phyloP scores from a whole-genome alignment of 192 early-diverging fungal genomes.

The Spinellus fusiger region DNA sequence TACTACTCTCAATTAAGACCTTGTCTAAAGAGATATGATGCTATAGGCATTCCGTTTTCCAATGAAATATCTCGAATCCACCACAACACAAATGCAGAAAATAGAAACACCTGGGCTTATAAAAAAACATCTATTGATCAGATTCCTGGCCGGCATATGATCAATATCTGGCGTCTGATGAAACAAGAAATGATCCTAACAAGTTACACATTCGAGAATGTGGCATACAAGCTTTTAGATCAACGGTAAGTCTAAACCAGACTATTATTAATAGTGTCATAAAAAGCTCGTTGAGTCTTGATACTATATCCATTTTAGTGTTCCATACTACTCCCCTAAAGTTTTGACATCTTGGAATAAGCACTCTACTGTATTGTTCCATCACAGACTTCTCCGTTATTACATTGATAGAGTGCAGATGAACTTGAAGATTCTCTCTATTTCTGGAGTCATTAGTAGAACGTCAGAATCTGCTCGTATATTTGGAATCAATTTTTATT shows the following conservation, averaged over 20 bases:
- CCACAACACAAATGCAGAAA: background rate
- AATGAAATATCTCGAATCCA: constrained; percentile 21
- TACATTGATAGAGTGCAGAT: constrained; percentile 63
- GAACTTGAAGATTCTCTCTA: constrained; percentile 65
- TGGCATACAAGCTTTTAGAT: constrained; percentile 65
- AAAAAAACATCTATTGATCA: constrained; percentile 59
- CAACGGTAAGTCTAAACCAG: constrained; percentile 46
- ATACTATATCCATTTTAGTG: constrained; percentile 38
- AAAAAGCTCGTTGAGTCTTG: background rate
- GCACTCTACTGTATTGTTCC: constrained; percentile 35
- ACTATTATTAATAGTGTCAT: background rate
- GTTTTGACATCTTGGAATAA: constrained; percentile 67
- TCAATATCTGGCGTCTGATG: constrained; percentile 89
- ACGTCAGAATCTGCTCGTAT: constrained; percentile 82
- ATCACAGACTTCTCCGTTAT: constrained; percentile 59
- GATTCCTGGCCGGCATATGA: constrained; percentile 68
- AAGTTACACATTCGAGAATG: constrained; percentile 75
- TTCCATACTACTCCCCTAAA: constrained; percentile 56
- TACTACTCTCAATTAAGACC: no score
- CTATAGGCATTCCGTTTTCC: constrained; percentile 21
- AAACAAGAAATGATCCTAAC: constrained; percentile 68
- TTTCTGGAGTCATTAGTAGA: constrained; percentile 58
- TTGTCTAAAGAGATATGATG: constrained; percentile 21
- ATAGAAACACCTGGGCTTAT: constrained; percentile 46
- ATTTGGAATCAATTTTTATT: constrained; percentile 88